Evolutionary conservation across 345 rosid species (phyloP), one percentile per base, ranked within the genome.

Genomic region (Lumnitzera littorea): DNA sequence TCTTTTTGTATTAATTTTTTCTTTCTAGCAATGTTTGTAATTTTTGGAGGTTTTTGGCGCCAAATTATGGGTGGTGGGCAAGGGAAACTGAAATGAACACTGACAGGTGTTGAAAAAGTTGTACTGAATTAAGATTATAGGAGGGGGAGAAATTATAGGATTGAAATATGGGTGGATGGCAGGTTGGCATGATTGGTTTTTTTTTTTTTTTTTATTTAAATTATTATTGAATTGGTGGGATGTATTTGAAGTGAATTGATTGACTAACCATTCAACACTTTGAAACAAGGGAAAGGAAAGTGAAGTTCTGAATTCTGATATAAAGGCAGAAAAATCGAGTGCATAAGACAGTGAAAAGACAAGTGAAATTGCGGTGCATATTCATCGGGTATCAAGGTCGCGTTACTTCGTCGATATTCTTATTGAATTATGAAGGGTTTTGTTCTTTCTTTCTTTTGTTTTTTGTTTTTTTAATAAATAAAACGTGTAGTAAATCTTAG

Each of bases 271-370:
- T 48, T 66, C 67, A 64, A 63, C 27, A 67, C 64, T 62, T 58
- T 60, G 78, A 57, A 80, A 78, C 64, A 58, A 73, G 80, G 60
- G 74, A 66, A 73, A 71, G 71, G 57, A 24, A 11, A 20, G 50
- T 10, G 36, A 11, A 15, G n/a, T 46, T 57, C 20, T 57, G 5
- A 17, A 36, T 62, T 50, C 11, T 49, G 5, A 7, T 16, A 13
- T 11, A 5, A 20, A 14, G 12, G 5, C 8, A 50, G 63, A 5
- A 14, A 15, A 24, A 29, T 49, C 15, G 55, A 24, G 13, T 36
- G 8, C 11, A 50, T 20, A 50, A 23, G 24, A 24, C 15, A 24
- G 36, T 3, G 50, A n/a, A 13, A 23, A 13, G 24, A 25, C 53
- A 7, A 9, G 56, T 50, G 63, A 41, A 54, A 54, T 61, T 50